These are phyloP conservation scores for Trametes elegans DNA, from an alignment of 768 basidiomycete species.

Conservation along the genomic window DNA sequence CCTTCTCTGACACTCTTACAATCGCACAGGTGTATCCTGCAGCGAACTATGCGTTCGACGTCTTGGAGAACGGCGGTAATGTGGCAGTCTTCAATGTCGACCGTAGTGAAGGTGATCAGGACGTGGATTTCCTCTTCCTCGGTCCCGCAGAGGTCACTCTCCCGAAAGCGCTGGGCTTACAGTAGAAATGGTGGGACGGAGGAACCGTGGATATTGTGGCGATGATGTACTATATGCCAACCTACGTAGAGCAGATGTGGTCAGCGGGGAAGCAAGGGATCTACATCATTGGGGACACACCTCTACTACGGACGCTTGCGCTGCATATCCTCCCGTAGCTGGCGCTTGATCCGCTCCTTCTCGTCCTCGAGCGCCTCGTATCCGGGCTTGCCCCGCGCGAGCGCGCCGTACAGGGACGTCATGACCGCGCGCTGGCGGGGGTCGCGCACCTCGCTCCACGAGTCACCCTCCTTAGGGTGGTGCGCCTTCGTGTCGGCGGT, in stretches of 20 bases:
- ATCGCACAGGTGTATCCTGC: conserved; percentile 34
- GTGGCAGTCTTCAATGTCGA: conserved; percentile 38
- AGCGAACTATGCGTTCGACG: conserved; percentile 28
- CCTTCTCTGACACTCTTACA: not conserved
- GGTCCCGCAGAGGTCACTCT: conserved; percentile 49
- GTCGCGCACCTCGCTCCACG: conserved; percentile 22
- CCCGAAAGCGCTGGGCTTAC: conserved; percentile 36
- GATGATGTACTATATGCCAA: conserved; percentile 4
- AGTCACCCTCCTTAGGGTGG: no score
- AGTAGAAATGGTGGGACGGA: conserved; percentile 8
- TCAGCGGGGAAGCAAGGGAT: no score
- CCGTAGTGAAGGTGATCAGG: conserved; percentile 33
- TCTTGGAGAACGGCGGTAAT: conserved; percentile 32
- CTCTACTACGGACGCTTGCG: not conserved
- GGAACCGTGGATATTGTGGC: not conserved
- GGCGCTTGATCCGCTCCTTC: conserved; percentile 23
- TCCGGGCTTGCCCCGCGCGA: conserved; percentile 37
- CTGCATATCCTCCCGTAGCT: not conserved
- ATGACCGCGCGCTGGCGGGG: conserved; percentile 44
- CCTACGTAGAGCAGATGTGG: not conserved
- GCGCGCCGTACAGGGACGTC: conserved; percentile 53
- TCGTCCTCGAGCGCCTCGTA: conserved; percentile 47
- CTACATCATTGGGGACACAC: no score
- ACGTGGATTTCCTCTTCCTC: conserved; percentile 50
- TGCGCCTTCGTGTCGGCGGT: no score